These are phyloP conservation scores for Rhodomyrtus tomentosa DNA, from an alignment of 345 rosid species.

Conservation along the genomic window DNA sequence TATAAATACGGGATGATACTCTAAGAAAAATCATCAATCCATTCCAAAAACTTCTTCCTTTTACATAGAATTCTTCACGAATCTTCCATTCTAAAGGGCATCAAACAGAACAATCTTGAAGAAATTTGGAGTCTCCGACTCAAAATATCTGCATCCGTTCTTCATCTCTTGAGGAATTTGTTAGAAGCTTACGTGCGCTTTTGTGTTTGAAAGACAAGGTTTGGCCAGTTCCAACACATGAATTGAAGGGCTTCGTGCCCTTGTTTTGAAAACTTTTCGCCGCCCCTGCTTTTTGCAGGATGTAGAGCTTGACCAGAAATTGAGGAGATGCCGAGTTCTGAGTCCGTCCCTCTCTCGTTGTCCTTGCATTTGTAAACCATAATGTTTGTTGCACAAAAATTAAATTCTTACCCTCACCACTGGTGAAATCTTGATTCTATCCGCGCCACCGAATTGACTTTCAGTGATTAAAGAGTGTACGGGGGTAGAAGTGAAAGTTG, in stretches of 20 bases:
- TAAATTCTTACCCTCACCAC: background rate
- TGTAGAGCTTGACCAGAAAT: background rate
- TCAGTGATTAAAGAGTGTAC: background rate
- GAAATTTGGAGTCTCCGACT: background rate
- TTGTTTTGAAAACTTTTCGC: background rate
- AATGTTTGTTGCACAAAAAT: background rate
- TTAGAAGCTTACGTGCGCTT: background rate
- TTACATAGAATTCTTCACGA: too few relatives aligned
- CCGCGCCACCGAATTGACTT: background rate
- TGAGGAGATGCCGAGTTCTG: background rate
- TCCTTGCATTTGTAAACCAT: background rate
- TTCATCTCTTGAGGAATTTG: background rate
- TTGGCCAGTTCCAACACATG: background rate
- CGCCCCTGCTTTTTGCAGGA: background rate
- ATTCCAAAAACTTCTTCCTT: too few relatives aligned
- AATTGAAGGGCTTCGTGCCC: background rate
- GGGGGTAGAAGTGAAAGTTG: background rate
- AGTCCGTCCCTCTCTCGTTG: background rate
- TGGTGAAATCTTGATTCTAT: background rate
- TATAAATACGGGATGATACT: too few relatives aligned
- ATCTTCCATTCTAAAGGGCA: background rate
- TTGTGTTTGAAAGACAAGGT: background rate
- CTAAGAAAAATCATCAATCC: too few relatives aligned
- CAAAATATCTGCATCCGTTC: background rate
- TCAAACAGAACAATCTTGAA: conserved; percentile 2